phyloP scores from a whole-genome alignment of 768 basidiomycete genomes.

The Pluteus cervinus region DNA sequence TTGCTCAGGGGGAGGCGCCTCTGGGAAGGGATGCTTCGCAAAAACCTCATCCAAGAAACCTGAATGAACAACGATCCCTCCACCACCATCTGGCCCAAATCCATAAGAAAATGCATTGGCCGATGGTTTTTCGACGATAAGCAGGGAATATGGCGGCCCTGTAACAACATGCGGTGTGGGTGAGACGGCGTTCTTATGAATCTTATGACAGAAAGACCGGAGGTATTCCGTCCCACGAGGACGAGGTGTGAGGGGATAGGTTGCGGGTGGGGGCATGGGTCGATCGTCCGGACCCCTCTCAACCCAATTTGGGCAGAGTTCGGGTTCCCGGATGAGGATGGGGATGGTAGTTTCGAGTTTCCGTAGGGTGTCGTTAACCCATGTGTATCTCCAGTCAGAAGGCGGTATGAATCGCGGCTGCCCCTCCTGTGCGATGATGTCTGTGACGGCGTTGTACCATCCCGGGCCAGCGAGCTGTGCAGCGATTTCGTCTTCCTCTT shows the following conservation, averaged over 20 bases:
- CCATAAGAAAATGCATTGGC: slow-evolving; percentile 95
- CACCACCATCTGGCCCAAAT: slow-evolving; percentile 86
- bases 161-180: slow-evolving; percentile 52
- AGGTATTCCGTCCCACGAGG: slow-evolving; percentile 73
- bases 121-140: slow-evolving; percentile 81
- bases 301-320: slow-evolving; percentile 52
- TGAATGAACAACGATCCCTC: slow-evolving; percentile 91
- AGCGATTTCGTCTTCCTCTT: slow-evolving; percentile 90
- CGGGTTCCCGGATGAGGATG: slow-evolving; percentile 51
- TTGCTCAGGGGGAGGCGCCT: slow-evolving; percentile 15
- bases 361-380: slow-evolving; percentile 79
- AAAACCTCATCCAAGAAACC: slow-evolving; percentile 90
- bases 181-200: slow-evolving; percentile 36
- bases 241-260: slow-evolving; percentile 78
- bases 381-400: slow-evolving; percentile 84
- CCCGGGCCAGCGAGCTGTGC: slow-evolving; percentile 73
- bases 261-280: slow-evolving; percentile 76
- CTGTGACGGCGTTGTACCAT: slow-evolving; percentile 80
- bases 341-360: slow-evolving; percentile 73
- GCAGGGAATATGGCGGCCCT: slow-evolving; percentile 85
- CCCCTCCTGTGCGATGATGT: slow-evolving; percentile 66
- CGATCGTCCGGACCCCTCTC: slow-evolving; percentile 39
- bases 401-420: slow-evolving; percentile 58
- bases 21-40: slow-evolving; percentile 30
- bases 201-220: slow-evolving; percentile 45